Base-by-base conservation (phyloP, 805 yeast genomes). In the Pichia scutulata region DNA sequence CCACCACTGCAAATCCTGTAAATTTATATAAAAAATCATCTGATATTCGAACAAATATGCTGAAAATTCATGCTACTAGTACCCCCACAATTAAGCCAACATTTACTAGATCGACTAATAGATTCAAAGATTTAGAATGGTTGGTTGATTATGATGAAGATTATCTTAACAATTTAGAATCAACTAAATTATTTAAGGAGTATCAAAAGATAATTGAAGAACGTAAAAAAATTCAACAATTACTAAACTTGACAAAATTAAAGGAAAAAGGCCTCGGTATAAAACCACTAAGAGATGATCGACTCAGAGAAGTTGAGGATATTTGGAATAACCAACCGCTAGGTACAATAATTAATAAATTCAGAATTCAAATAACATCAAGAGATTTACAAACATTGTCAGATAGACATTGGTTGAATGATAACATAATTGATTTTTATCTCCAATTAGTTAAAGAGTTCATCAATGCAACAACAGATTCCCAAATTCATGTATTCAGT, bases 321-420 rank as follows among this genome's bases (percentile, higher is more conserved):
- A 54, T 60, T 36, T 71, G 77, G 73, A 39, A 49, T 1, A 51
- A 65, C 5, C 52, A 59, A 5, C 60, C 64, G 23, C 55, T 60
- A 23, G 55, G 60, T 13, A 54, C 57, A 10, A 59, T 78, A 9
- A 62, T 65, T 4, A 59, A 67, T 10, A 67, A 64, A 4, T 73
- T 66, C 53, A 68, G 67, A 48, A 78, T 90, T 41, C 92, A 86
- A 46, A 76, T 90, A 2, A 68, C 69, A 4, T 76, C 77, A 0
- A 68, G 78, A 33, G 99, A 93, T 63, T 65, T 92, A 49, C 72
- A 75, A 43, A 89, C 97, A 0, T 70, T 93, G 33, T 68, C 75
- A 9, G 86, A 84, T 48, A 73, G 84, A 6, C 68, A 75, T 39
- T 93, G 99, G 99, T 74, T 93, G 28, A 93, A 93, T 63, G 99